Percentiles rank a stretch among this genome's conserved stretches.
Evolutionary conservation across 768 basidiomycete species (phyloP).

Genomic region (Tulasnella sp.): DNA sequence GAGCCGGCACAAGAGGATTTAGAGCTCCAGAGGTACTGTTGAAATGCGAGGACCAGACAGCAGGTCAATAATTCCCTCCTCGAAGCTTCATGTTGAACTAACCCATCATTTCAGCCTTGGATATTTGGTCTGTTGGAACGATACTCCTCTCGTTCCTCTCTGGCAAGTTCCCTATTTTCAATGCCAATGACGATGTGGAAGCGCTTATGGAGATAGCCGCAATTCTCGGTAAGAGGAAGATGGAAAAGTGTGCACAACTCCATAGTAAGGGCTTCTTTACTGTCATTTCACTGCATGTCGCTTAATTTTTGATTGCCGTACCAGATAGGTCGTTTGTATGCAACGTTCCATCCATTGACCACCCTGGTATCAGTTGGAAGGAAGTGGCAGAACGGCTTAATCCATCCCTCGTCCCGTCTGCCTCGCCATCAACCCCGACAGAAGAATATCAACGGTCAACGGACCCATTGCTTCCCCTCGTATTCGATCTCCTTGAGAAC

Average conservation of each 20-base stretch:
- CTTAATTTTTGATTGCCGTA: neutral
- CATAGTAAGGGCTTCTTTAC: slow-evolving; percentile 53
- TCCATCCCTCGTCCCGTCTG: slow-evolving; percentile 34
- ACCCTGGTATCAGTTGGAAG: slow-evolving; percentile 55
- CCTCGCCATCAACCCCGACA: neutral
- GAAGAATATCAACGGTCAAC: neutral
- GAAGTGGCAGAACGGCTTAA: slow-evolving; percentile 70
- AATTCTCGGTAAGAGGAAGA: slow-evolving; percentile 68
- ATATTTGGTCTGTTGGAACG: slow-evolving; percentile 91
- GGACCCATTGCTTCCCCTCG: slow-evolving; percentile 25
- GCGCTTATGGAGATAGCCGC: slow-evolving; percentile 90
- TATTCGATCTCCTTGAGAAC: slow-evolving; percentile 62
- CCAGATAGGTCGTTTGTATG: slow-evolving; percentile 79
- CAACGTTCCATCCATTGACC: slow-evolving; percentile 72
- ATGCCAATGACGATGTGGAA: slow-evolving; percentile 87
- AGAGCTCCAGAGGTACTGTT: slow-evolving; percentile 92
- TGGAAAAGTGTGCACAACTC: slow-evolving; percentile 76
- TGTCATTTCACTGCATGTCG: neutral
- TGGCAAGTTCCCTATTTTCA: slow-evolving; percentile 87
- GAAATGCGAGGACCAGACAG: slow-evolving; percentile 88
- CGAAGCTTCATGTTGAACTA: neutral
- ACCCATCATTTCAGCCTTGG: slow-evolving; percentile 55
- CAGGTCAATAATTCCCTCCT: slow-evolving; percentile 37
- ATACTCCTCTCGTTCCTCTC: slow-evolving; percentile 89
- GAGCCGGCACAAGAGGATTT: slow-evolving; percentile 94